Evolutionary conservation across 371 early-diverging fungal species (phyloP).

Genomic region (Blakeslea trispora): DNA sequence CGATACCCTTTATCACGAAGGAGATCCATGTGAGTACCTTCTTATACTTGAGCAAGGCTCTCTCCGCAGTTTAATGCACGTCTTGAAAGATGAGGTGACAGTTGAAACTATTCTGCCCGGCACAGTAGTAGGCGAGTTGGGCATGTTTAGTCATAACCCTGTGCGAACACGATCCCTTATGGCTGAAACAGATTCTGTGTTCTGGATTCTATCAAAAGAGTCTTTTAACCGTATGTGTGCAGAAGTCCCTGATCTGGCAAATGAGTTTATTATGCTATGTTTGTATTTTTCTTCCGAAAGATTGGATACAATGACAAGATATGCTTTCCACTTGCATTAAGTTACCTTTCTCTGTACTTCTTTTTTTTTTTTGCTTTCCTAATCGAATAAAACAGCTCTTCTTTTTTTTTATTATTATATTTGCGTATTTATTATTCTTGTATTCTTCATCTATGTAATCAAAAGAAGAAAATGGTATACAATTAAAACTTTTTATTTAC

Average conservation of each 20-base stretch:
- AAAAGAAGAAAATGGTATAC: no score
- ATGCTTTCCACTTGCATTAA: constrained; percentile 58
- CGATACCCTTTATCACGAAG: constrained; percentile 66
- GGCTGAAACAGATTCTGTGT: constrained; percentile 62
- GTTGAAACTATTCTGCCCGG: constrained; percentile 77
- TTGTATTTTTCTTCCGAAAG: constrained; percentile 64
- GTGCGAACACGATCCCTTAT: constrained; percentile 60
- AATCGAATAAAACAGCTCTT: no score
- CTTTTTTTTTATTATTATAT: no score
- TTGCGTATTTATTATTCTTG: no score
- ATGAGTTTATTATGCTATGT: constrained; percentile 56
- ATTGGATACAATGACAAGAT: constrained; percentile 58
- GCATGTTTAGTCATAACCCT: constrained; percentile 60
- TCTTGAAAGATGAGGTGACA: constrained; percentile 45
- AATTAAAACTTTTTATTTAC: no score
- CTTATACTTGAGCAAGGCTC: constrained; percentile 81
- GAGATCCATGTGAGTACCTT: constrained; percentile 63
- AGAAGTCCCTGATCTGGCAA: constrained; percentile 50
- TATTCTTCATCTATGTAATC: no score
- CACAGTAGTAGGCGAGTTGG: constrained; percentile 78
- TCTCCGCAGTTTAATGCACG: constrained; percentile 60
- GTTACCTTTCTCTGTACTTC: neutral
- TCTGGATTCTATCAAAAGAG: constrained; percentile 66
- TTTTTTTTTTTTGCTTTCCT: neutral
- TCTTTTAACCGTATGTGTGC: constrained; percentile 61